Evolutionary conservation across 2,329 filamentous ascomycete genomes (phyloP).

Genomic region (Ustilaginoidea virens): DNA sequence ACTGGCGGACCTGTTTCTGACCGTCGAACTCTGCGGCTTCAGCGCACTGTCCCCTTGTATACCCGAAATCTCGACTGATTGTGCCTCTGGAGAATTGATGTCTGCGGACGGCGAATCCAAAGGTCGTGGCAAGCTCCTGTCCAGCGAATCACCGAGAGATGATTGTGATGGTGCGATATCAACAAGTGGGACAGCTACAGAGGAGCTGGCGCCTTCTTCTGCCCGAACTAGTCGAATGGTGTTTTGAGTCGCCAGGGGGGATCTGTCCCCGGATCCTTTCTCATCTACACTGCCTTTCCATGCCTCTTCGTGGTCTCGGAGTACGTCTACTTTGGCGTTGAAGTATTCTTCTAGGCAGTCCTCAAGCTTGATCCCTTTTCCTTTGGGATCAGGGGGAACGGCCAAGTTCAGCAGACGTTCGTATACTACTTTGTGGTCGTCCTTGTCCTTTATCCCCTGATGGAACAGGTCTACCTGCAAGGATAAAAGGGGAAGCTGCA

Average conservation of each 20-base stretch:
- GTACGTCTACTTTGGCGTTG: slow-evolving; percentile 83
- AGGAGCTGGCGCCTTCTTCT: slow-evolving; percentile 17
- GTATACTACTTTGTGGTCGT: slow-evolving; percentile 90
- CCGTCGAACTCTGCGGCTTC: slow-evolving; percentile 7
- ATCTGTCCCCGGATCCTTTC: slow-evolving; percentile 9
- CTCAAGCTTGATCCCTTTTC: slow-evolving; percentile 62
- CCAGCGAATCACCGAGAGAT: background rate
- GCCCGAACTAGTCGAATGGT: slow-evolving; percentile 19
- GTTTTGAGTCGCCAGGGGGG: slow-evolving; percentile 13
- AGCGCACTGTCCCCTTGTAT: slow-evolving; percentile 2
- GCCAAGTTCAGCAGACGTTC: slow-evolving; percentile 83
- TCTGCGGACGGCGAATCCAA: background rate
- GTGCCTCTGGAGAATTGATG: background rate
- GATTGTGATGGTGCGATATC: slow-evolving; percentile 11
- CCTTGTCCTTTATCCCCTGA: slow-evolving; percentile 67
- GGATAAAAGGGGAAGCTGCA: slow-evolving; percentile 75
- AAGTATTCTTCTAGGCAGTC: slow-evolving; percentile 91
- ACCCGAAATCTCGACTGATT: background rate
- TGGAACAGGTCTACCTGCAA: slow-evolving; percentile 93
- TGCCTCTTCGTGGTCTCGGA: slow-evolving; percentile 50
- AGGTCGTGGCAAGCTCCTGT: background rate
- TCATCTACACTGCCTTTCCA: slow-evolving; percentile 23
- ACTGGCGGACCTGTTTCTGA: slow-evolving; percentile 38
- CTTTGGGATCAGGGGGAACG: slow-evolving; percentile 61
- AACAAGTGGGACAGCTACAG: slow-evolving; percentile 18